Evolutionary conservation across 106 monocot genomes (phyloP), one percentile per base, ranked within the genome.

Genomic region (Agapanthus africanus): DNA sequence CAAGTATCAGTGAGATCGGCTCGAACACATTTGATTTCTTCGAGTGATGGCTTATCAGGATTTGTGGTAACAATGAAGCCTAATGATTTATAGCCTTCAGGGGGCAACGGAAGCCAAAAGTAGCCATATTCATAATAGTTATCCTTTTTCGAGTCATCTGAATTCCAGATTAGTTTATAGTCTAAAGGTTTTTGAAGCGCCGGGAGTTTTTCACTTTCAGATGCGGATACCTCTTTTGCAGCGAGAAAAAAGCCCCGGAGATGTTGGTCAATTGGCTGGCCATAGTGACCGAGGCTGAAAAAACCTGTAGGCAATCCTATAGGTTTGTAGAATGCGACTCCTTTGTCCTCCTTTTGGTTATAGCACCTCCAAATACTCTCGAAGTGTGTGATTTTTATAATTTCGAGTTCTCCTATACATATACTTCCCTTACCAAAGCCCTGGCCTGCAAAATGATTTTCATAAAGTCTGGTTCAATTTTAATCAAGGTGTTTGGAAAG

Each of bases 361-460:
- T 50, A 41, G 75, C 73, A 87, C 63, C 87, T 83, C 93, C 93
- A 99, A 40, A 99, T 83, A 40, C 71, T 68, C 44, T 93, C 70
- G 30, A 93, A 90, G 33, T 79, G 50, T 2, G 99, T 87, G 21
- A 99, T 66, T 68, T 84, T 44, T 10, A 74, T 46, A 63, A 93
- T 66, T 77, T 99, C 93, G 19, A 99, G 63, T 77, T 93, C 90
- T 72, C 99, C 93, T 30, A 99, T 87, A 66, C 75, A 72, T 73
- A 99, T 87, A 74, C 57, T 81, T 27, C 83, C 90, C 66, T 75
- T 79, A 54, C 83, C 84, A 80, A 99, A 99, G 8, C 71, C 90
- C 62, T 78, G 68, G 69, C 99, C 99, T 99, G 75, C 35, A 35
- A 74, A 39, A 69, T 23, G 38, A 37, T 40, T 22, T 22, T 2